A percentile compares a stretch with the other conserved stretches of the same genome.
Evolutionary conservation across 2,329 filamentous ascomycete genomes (phyloP).

Genomic region (Coleophoma crateriformis): DNA sequence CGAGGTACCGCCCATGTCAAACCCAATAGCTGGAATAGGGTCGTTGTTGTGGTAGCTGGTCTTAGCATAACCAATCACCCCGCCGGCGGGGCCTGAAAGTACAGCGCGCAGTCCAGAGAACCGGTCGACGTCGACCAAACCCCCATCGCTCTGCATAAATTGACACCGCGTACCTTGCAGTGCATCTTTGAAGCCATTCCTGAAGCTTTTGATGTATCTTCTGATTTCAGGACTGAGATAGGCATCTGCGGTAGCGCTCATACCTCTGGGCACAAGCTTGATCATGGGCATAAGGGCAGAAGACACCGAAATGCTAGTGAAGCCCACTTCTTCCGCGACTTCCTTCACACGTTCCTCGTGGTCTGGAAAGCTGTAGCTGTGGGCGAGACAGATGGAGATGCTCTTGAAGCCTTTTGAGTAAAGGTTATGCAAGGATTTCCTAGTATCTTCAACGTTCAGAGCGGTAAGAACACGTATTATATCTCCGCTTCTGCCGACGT

Average conservation of each 20-base stretch:
- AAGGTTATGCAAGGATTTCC: slow-evolving; percentile 19
- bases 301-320: slow-evolving; percentile 57
- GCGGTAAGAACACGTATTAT: slow-evolving; percentile 56
- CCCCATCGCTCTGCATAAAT: slow-evolving; percentile 52
- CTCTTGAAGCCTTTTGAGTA: not conserved
- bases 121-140: slow-evolving; percentile 38
- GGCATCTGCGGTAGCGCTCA: slow-evolving; percentile 62
- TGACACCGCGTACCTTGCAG: slow-evolving; percentile 66
- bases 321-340: slow-evolving; percentile 56
- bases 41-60: slow-evolving; percentile 61
- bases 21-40: slow-evolving; percentile 62
- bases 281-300: slow-evolving; percentile 65
- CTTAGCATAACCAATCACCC: slow-evolving; percentile 59
- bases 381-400: not conserved
- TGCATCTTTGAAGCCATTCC: slow-evolving; percentile 57
- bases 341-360: slow-evolving; percentile 57
- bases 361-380: slow-evolving; percentile 40
- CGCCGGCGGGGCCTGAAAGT: slow-evolving; percentile 59
- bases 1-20: slow-evolving; percentile 35
- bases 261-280: slow-evolving; percentile 59
- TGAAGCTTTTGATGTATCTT: slow-evolving; percentile 57
- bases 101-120: slow-evolving; percentile 60
- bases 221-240: slow-evolving; percentile 63
- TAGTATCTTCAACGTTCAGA: slow-evolving; percentile 36
- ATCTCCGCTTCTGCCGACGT: slow-evolving; percentile 59